phyloP scores from a whole-genome alignment of 306 rosid genomes.

The Castanospermum australe region DNA sequence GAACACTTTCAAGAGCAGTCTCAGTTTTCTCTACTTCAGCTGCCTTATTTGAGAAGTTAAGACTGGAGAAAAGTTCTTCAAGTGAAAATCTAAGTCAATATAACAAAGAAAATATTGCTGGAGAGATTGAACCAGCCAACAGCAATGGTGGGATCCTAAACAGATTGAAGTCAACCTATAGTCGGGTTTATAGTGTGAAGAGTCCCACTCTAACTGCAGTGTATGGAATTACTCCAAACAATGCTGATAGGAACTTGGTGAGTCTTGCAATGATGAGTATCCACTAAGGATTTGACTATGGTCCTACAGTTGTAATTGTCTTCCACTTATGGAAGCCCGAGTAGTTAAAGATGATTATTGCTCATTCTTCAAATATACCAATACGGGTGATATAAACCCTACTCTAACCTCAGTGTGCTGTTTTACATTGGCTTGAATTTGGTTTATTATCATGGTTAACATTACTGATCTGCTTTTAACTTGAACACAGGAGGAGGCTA shows the following conservation, averaged over 20 bases:
- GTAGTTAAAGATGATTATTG: background rate
- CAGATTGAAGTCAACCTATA: conserved; percentile 58
- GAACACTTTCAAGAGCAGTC: conserved; percentile 82
- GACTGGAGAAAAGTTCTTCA: conserved; percentile 57
- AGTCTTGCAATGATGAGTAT: conserved; percentile 38
- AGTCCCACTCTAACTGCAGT: conserved; percentile 28
- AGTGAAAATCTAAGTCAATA: conserved; percentile 45
- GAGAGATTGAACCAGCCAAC: conserved; percentile 41
- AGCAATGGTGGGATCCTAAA: conserved; percentile 44
- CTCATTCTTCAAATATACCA: background rate
- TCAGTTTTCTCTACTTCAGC: conserved; percentile 94
- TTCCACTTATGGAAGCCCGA: background rate
- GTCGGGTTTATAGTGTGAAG: conserved; percentile 48
- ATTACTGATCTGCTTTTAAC: conserved; percentile 14
- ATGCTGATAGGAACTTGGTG: conserved; percentile 51
- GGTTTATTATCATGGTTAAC: conserved; percentile 9
- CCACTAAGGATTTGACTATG: background rate
- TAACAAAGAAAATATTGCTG: conserved; percentile 29
- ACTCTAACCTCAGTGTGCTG: background rate
- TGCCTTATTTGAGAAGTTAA: conserved; percentile 81
- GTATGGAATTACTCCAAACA: conserved; percentile 38
- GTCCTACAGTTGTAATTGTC: background rate
- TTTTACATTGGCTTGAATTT: conserved; percentile 4
- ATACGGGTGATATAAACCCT: background rate
- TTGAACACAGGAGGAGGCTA: conserved; percentile 64